Evolutionary conservation across 2,329 filamentous ascomycete genomes (phyloP).

Genomic region (Lecanicillium sp.): DNA sequence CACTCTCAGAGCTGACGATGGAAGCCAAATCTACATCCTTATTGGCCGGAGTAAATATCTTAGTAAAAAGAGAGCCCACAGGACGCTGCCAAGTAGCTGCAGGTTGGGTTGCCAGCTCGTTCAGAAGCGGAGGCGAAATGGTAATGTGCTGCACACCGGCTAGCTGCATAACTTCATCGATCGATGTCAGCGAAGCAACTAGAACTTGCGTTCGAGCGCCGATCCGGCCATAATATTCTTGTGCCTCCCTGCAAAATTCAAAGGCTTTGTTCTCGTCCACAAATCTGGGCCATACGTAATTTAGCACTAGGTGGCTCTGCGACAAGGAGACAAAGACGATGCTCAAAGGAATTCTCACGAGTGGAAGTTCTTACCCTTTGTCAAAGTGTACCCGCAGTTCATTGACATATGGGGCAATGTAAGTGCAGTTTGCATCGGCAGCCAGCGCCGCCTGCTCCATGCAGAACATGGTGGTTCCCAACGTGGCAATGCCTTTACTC

Average conservation of each 20-base stretch:
- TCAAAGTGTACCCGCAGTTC: slow-evolving; percentile 57
- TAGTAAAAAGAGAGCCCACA: too few relatives aligned
- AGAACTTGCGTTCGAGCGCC: slow-evolving; percentile 41
- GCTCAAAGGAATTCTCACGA: background rate
- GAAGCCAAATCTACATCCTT: slow-evolving; percentile 10
- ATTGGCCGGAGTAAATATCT: too few relatives aligned
- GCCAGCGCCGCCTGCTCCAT: slow-evolving; percentile 53
- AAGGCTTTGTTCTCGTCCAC: slow-evolving; percentile 41
- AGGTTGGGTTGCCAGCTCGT: slow-evolving; percentile 32
- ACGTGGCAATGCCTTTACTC: slow-evolving; percentile 43
- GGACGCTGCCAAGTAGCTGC: slow-evolving; percentile 20
- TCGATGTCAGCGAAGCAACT: slow-evolving; percentile 48
- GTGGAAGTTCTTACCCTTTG: slow-evolving; percentile 25
- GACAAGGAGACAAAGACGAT: background rate
- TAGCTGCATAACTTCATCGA: slow-evolving; percentile 49
- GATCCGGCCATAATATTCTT: slow-evolving; percentile 40
- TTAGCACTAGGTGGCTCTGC: background rate
- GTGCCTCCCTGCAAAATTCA: slow-evolving; percentile 40
- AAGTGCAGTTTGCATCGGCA: slow-evolving; percentile 48
- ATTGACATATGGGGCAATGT: slow-evolving; percentile 60
- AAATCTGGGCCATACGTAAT: slow-evolving; percentile 26
- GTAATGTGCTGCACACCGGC: slow-evolving; percentile 53
- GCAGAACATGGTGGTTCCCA: slow-evolving; percentile 57
- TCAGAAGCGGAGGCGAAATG: slow-evolving; percentile 45
- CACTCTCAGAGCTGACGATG: slow-evolving; percentile 31